Evolutionary conservation across 2,329 filamentous ascomycete genomes (phyloP), one percentile per base, ranked within the genome.

Genomic region (Colletotrichum nymphaeae): DNA sequence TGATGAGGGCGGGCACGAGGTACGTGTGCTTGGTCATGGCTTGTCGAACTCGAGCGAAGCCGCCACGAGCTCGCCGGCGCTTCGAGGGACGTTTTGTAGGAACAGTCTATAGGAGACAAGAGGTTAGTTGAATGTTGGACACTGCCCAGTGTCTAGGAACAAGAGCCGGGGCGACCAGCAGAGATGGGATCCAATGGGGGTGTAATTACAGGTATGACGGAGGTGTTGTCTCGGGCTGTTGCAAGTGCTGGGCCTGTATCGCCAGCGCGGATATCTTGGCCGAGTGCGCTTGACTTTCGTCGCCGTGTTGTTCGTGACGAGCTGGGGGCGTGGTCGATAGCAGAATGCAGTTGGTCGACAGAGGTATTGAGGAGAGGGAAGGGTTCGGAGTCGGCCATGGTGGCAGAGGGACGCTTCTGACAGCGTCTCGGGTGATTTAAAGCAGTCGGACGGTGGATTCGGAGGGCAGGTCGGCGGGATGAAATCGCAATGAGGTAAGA

Each of bases 1-100:
- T 83, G 72, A 97, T 84, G 76, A 93, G 82, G 72, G 97, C 88
- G 28, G 96, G 95, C 42, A 91, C 81, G 72, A 88, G 84, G 83
- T 87, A 92, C 59, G 90, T 92, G 81, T 91, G 89, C 81, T 90
- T 91, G 77, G 89, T 77, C 80, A 89, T 87, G 80, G 84, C 86
- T 79, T 90, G 88, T 77, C 88, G 88, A 49, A 88, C 80, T 75
- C 83, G 84, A 32, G 82, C 80, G 66, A 84, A 67, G 70, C 88
- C 76, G 60, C 88, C 86, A 52, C 88, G 87, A 56, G 88, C 87
- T 80, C 89, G 89, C 66, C 88, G 87, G 73, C 88, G 87, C 79
- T 89, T 89, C 46, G 86, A 88, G 74, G 84, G 80, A 72, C 84
- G 85, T 80, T 87, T 89, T 52, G 69, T 73, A 53, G 58, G 64